Conservation (phyloP, 306 rosid genomes). For the Coriaria nepalensis region DNA sequence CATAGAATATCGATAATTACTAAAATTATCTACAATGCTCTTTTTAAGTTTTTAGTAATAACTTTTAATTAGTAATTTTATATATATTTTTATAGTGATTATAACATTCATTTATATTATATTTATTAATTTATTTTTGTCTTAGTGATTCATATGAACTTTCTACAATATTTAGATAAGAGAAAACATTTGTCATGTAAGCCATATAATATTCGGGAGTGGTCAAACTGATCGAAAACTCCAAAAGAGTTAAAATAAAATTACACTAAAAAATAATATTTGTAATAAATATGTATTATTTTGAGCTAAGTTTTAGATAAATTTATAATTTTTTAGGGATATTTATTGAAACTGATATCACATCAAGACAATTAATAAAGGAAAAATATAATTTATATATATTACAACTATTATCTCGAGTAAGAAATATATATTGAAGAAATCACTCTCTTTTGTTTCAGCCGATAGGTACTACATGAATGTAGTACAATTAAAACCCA, state of each 20-base stretch:
- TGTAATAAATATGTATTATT: not conserved
- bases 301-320: not conserved
- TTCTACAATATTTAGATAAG: not conserved
- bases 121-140: no score
- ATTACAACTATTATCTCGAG: no score
- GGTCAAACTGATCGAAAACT: not conserved
- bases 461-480: no score
- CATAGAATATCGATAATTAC: not conserved
- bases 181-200: not conserved
- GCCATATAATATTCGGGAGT: not conserved
- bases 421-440: not conserved
- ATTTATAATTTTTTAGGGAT: slow-evolving; percentile 1
- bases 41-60: not conserved
- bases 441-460: not conserved
- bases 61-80: not conserved
- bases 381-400: no score
- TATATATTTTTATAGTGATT: not conserved
- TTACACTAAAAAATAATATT: not conserved
- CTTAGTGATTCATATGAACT: not conserved
- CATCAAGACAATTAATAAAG: not conserved
- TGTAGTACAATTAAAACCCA: not conserved
- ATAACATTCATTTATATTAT: no score
- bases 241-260: not conserved
- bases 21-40: not conserved
- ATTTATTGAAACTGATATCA: not conserved